These are phyloP conservation scores for Aspergillus tanneri DNA, from an alignment of 2,329 filamentous ascomycete species.

Conservation along the genomic window DNA sequence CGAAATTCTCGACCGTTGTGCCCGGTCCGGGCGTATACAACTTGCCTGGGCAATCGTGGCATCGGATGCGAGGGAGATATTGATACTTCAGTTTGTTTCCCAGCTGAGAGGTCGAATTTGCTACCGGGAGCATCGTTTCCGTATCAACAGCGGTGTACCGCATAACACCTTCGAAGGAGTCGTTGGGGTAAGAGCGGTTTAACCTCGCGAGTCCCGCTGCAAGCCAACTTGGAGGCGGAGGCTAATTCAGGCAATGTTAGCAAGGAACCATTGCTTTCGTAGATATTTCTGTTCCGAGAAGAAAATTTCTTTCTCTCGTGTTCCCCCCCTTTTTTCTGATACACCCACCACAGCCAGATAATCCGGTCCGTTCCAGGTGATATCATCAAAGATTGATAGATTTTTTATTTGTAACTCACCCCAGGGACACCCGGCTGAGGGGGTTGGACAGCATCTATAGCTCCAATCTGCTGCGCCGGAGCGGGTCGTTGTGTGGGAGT, in stretches of 20 bases:
- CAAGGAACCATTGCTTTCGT: slow-evolving; percentile 2
- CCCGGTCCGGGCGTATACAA: slow-evolving; percentile 88
- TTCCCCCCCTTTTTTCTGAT: neutral
- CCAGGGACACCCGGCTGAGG: slow-evolving; percentile 43
- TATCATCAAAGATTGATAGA: slow-evolving; percentile 2
- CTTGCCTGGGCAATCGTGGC: slow-evolving; percentile 89
- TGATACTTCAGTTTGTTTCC: slow-evolving; percentile 68
- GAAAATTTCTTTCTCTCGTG: neutral
- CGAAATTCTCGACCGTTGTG: slow-evolving; percentile 83
- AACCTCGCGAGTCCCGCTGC: slow-evolving; percentile 69
- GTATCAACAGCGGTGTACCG: slow-evolving; percentile 79
- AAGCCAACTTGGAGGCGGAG: slow-evolving; percentile 85
- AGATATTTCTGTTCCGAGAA: neutral
- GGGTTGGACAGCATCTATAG: slow-evolving; percentile 47
- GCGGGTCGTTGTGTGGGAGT: slow-evolving; percentile 26
- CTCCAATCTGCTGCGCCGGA: slow-evolving; percentile 42
- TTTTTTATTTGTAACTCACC: slow-evolving; percentile 40
- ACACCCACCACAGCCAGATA: slow-evolving; percentile 6
- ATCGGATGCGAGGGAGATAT: slow-evolving; percentile 86
- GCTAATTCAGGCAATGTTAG: slow-evolving; percentile 51
- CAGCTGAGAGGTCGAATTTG: slow-evolving; percentile 54
- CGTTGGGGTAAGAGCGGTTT: slow-evolving; percentile 68
- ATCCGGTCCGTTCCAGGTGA: neutral
- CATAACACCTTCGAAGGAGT: slow-evolving; percentile 88
- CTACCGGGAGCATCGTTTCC: slow-evolving; percentile 64